Base-by-base conservation (phyloP, 1,284 basidiomycete species). In the Ceratobasidium sp. region DNA sequence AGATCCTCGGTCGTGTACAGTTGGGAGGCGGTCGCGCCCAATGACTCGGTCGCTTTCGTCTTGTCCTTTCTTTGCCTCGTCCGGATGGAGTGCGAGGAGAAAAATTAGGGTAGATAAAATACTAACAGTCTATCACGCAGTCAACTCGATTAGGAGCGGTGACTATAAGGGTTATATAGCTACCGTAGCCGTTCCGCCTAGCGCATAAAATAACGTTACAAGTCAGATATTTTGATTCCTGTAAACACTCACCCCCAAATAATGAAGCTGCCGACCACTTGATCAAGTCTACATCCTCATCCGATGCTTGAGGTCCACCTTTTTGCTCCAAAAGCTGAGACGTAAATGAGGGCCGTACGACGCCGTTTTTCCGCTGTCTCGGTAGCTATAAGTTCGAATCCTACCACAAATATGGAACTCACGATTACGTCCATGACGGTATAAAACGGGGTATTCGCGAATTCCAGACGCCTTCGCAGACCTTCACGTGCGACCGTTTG, bases 101-200 rank as follows among this genome's bases (percentile, higher is more conserved):
- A 81, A 68, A 28, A 80, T 78, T 7, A 81, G 81, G 13, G 81
- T 83, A 42, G 82, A 82, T 5, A 86, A 67, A 51, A 81, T 63
- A 26, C 71, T 63, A 39, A 75, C 71, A 20, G 71, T 75, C 71
- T 75, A 20, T 23, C 26, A 75, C 23, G 23, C 9, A 61, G 13
- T 4, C 23, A 28, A 15, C 12, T 61, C 28, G 33, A 18, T 12
- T 9, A 3, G 33, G 58, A 28, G 26, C 13, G 2, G 18, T 33
- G 13, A 10, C 55, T 1, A 61, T 9, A 49, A 33, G 28, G 15
- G 13, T 33, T 7, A 58, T 2, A 26, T 28, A 20, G 26, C 10
- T 44, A 71, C 69, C 18, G 69, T 71, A 12, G 69, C 69, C 9
- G 69, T 71, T n/a, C 69, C 69, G 42, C 69, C 69, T 71, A 28